phyloP scores from a whole-genome alignment of 1,139 yeast species.

The Scheffersomyces quercinus region DNA sequence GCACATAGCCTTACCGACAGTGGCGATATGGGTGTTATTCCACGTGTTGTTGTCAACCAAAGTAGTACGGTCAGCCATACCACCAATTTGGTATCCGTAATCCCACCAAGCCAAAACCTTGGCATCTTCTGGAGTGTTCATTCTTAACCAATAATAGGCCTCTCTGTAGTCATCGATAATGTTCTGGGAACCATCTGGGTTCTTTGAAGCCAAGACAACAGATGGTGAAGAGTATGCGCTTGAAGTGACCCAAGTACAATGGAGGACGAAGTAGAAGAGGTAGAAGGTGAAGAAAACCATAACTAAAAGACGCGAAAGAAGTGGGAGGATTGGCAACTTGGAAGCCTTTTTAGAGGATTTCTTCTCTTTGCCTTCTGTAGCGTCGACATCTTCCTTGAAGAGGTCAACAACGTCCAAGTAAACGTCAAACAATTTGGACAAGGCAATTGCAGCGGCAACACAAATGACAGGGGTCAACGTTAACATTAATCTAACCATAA shows the following conservation, averaged over 20 bases:
- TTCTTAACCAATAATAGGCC: constrained; percentile 98
- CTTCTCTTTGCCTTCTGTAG: constrained; percentile 8
- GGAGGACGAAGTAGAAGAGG: constrained; percentile 80
- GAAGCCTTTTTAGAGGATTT: constrained; percentile 7
- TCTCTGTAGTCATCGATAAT: constrained; percentile 97
- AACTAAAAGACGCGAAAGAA: constrained; percentile 62
- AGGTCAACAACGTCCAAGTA: constrained; percentile 68
- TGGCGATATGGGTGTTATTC: constrained; percentile 99
- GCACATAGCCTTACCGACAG: constrained; percentile 99
- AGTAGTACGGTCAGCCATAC: constrained; percentile 99
- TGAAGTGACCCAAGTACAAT: constrained; percentile 97
- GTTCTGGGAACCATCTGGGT: constrained; percentile 81
- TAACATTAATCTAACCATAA: constrained; percentile 97
- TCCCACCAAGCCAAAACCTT: constrained; percentile 99
- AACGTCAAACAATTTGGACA: constrained; percentile 80
- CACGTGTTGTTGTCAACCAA: constrained; percentile 98
- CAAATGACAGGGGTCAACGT: constrained; percentile 96
- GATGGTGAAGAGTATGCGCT: constrained; percentile 97
- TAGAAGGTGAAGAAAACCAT: constrained; percentile 72
- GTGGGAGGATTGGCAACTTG: constrained; percentile 32
- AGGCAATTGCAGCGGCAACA: constrained; percentile 83
- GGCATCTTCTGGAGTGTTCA: constrained; percentile 96
- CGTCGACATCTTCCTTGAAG: constrained; percentile 20
- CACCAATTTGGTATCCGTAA: constrained; percentile 99
- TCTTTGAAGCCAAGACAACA: constrained; percentile 83